A percentile compares a stretch with the other conserved stretches of the same genome.
Evolutionary conservation across 2,329 filamentous ascomycete species (phyloP).

Genomic region (Colletotrichum ledebouriae): DNA sequence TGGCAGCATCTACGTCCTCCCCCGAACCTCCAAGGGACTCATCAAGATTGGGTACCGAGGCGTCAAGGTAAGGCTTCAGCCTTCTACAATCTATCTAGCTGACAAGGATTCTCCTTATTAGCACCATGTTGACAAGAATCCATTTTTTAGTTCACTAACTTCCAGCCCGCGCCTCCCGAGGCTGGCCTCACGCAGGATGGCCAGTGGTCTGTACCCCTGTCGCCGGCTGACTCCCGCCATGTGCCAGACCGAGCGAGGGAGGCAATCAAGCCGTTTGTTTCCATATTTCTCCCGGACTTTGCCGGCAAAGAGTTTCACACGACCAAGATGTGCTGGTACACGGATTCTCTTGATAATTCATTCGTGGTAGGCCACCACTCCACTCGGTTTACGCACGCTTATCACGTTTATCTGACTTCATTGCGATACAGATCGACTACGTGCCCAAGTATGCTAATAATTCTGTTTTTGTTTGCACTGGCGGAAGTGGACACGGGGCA

Average conservation of each 20-base stretch:
- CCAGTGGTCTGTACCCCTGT: slow-evolving; percentile 50
- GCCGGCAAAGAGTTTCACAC: slow-evolving; percentile 49
- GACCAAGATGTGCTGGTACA: slow-evolving; percentile 71
- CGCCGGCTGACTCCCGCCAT: slow-evolving; percentile 42
- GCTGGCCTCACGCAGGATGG: slow-evolving; percentile 49
- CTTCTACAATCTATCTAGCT: slow-evolving; percentile 44
- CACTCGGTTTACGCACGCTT: no score
- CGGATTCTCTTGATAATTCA: slow-evolving; percentile 67
- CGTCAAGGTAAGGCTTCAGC: slow-evolving; percentile 54
- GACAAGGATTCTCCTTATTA: neutral
- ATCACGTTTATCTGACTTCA: neutral
- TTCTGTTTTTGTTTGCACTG: slow-evolving; percentile 52
- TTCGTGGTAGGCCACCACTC: slow-evolving; percentile 52
- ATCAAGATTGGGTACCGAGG: slow-evolving; percentile 50
- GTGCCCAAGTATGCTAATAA: slow-evolving; percentile 49
- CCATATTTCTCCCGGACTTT: slow-evolving; percentile 59
- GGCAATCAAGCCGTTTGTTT: slow-evolving; percentile 51
- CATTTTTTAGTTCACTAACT: slow-evolving; percentile 46
- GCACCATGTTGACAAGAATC: neutral
- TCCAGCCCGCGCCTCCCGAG: slow-evolving; percentile 47
- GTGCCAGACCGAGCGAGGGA: slow-evolving; percentile 45
- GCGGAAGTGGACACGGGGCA: slow-evolving; percentile 53
- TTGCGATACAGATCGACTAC: slow-evolving; percentile 48
- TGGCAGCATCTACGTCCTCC: slow-evolving; percentile 49
- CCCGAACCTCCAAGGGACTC: slow-evolving; percentile 44